Evolutionary conservation across 176 grass and related monocot genomes (phyloP), one percentile per base, ranked within the genome.

Genomic region (Lolium perenne): DNA sequence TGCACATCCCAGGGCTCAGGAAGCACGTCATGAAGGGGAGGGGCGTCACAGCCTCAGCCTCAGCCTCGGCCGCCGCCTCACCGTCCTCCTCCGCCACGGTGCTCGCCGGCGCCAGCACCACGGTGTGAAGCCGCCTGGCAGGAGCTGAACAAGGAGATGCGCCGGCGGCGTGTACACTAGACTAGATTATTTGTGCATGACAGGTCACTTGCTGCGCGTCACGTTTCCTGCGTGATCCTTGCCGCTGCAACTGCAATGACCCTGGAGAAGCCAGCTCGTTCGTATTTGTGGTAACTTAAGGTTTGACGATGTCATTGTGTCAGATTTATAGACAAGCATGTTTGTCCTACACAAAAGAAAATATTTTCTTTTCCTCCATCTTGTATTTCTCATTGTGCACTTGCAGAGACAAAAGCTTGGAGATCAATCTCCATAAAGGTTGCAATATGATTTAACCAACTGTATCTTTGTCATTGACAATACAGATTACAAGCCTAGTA

Each of bases 21-120:
- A 98, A 93, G 84, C 88, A 95, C 86, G 93, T 95, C 86, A 92
- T 94, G 90, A 98, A 90, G 71, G 93, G 92, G 73, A 95, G 93
- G 82, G 93, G 89, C 26, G 78, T 79, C 68, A 63, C 78, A 14
- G 12, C 41, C n/a, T 43, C 10, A 1, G 6, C 6, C 10, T 4
- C 26, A 29, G 26, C 26, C 10, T 4, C 32, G 32, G 32, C 32
- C 32, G 2, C 32, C 63, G 4, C 14, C 43, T 7, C 69, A 0
- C 10, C 69, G 4, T 16, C 66, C 25, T 35, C 69, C 59, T 51
- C 79, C 10, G 16, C 46, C 17, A 5, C 54, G 0, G 23, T 91
- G 76, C 76, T 87, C 49, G 68, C 84, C 1, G 71, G 56, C 65
- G 81, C 84, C 65, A 47, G 80, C 65, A 16, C 63, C 63, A 16